Percentiles rank a stretch among this genome's conserved stretches.
Evolutionary conservation across 257 asterid genomes (phyloP).

Genomic region (Thymus mandschuricus): DNA sequence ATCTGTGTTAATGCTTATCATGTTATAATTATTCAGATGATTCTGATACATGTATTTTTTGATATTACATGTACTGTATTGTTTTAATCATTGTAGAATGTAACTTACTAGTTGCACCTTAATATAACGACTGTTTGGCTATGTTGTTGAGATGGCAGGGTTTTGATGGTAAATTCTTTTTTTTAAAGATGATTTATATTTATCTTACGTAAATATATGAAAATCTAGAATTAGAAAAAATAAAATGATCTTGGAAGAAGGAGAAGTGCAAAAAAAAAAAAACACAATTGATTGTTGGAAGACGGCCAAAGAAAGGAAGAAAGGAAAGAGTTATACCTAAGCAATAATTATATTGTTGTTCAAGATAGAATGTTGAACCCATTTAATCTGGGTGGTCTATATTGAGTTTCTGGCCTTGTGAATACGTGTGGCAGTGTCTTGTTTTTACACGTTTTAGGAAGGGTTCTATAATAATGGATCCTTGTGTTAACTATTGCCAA

Average conservation of each 20-base stretch:
- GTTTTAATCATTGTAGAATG: not conserved
- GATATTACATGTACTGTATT: not conserved
- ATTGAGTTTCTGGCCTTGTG: constrained; percentile 8
- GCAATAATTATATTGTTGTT: not conserved
- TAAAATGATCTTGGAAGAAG: constrained; percentile 14
- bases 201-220: constrained; percentile 2
- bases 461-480: not conserved
- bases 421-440: not conserved
- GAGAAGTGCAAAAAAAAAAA: not conserved
- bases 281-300: not conserved
- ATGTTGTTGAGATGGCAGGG: not conserved
- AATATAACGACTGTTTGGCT: not conserved
- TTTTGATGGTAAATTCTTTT: not conserved
- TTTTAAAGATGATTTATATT: not conserved
- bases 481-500: not conserved
- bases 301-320: not conserved
- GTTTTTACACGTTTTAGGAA: constrained; percentile 9
- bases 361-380: constrained; percentile 18
- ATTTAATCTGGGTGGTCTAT: constrained; percentile 5
- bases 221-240: constrained; percentile 8
- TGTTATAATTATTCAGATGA: constrained; percentile 4
- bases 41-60: not conserved
- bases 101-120: constrained; percentile 1
- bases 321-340: not conserved
- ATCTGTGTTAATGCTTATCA: constrained; percentile 1